These are phyloP conservation scores for Neocatenulostroma microsporum DNA, from an alignment of 2,329 filamentous ascomycete genomes.

Conservation along the genomic window DNA sequence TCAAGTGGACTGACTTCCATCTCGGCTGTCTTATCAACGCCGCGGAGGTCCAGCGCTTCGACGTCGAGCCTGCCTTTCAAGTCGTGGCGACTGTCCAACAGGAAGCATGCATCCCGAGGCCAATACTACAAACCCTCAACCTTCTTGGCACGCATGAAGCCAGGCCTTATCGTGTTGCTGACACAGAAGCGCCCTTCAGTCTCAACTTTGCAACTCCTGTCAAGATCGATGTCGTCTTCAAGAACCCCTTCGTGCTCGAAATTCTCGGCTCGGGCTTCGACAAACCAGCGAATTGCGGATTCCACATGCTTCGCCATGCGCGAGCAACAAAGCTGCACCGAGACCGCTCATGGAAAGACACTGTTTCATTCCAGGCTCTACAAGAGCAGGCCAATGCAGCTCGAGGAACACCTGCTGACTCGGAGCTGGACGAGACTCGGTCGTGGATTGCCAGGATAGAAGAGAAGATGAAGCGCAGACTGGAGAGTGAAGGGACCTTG, in stretches of 20 bases:
- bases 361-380: slow-evolving; percentile 61
- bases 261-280: slow-evolving; percentile 74
- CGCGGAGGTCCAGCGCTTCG: slow-evolving; percentile 46
- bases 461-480: slow-evolving; percentile 22
- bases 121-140: slow-evolving; percentile 39
- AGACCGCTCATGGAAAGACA: slow-evolving; percentile 63
- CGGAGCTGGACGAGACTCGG: slow-evolving; percentile 54
- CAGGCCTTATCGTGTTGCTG: slow-evolving; percentile 21
- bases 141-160: slow-evolving; percentile 33
- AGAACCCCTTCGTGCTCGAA: slow-evolving; percentile 67
- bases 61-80: slow-evolving; percentile 52
- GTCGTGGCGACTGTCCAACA: slow-evolving; percentile 52
- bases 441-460: slow-evolving; percentile 57
- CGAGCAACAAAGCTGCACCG: slow-evolving; percentile 67
- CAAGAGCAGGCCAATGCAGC: slow-evolving; percentile 58
- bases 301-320: slow-evolving; percentile 71
- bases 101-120: slow-evolving; percentile 39
- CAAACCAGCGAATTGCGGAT: slow-evolving; percentile 58
- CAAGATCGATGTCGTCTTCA: slow-evolving; percentile 51
- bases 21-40: slow-evolving; percentile 69
- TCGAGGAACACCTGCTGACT: slow-evolving; percentile 41
- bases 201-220: slow-evolving; percentile 9
- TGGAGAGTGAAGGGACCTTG: slow-evolving; percentile 20
- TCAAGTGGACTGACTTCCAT: slow-evolving; percentile 70
- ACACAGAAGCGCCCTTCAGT: too few species aligned